Evolutionary conservation across 257 asterid species (phyloP), one percentile per base, ranked within the genome.

Genomic region (Solanum chmielewskii): DNA sequence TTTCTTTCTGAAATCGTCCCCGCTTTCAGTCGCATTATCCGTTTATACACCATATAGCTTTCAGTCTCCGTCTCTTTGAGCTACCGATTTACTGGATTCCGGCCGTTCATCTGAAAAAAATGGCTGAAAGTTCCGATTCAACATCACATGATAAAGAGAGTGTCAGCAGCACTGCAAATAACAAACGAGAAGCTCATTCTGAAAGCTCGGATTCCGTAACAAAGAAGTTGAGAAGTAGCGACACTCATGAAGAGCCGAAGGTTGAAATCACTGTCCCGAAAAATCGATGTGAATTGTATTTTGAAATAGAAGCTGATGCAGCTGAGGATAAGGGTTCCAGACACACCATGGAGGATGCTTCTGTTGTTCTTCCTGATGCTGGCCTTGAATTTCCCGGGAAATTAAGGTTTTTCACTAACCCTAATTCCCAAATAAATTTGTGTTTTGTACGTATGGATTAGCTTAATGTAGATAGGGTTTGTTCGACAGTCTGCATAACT

Each of bases 311-410:
- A 89, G 98, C 98, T 78, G 95, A 93, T 86, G 98, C 93, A 16
- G 98, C 99, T 71, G 99, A 96, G 89, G 98, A 96, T 89, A 95
- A 91, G 85, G 99, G 99, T 42, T 92, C 93, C 27, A 91, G 98
- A 56, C 97, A 93, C 86, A 75, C 94, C 13, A 96, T 96, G 98
- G 99, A 96, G 89, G 99, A 96, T 87, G 94, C 97, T 87, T 93
- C 95, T 92, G 93, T 94, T 29, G 91, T 95, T 85, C 97, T 95
- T 89, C 92, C 66, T 42, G 96, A 94, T 83, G 93, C 98, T 88
- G 11, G 90, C 78, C 88, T 88, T 86, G 93, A 89, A 23, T 90
- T 87, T 87, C 93, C 93, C 39, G 94, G 94, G 47, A 89, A 87
- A 62, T 87, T 94, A 90, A 95, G 98, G 98, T 91, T 87, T 47